A percentile compares a stretch with the other conserved stretches of the same genome.
These are phyloP conservation scores for Hortiboletus campestris DNA, from an alignment of 768 basidiomycete species.

Conservation along the genomic window DNA sequence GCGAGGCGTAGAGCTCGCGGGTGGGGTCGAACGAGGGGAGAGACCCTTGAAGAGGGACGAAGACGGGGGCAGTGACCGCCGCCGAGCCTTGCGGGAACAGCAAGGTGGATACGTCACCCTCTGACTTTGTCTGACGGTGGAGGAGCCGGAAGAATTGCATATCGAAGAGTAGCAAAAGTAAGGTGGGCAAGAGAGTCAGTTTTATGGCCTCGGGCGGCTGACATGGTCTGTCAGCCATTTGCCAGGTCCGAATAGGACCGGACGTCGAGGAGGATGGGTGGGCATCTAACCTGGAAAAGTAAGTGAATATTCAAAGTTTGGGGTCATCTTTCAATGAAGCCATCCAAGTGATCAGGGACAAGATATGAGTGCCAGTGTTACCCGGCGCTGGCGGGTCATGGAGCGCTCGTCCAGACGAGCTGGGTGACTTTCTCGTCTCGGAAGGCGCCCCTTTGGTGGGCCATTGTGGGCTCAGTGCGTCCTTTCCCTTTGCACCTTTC, in stretches of 20 bases:
- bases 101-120: conserved; percentile 35
- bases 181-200: background rate
- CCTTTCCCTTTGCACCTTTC: background rate
- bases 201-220: conserved; percentile 24
- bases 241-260: background rate
- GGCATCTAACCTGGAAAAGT: background rate
- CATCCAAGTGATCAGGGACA: no score
- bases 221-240: conserved; percentile 16
- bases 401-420: conserved; percentile 50
- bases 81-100: background rate
- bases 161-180: background rate
- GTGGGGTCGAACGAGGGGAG: conserved; percentile 26
- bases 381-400: no score
- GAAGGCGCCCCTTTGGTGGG: conserved; percentile 50
- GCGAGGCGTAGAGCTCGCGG: conserved; percentile 19
- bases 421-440: conserved; percentile 48
- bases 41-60: conserved; percentile 20
- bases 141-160: conserved; percentile 51
- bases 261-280: background rate
- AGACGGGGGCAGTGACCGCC: conserved; percentile 18
- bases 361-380: no score
- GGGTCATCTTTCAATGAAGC: no score
- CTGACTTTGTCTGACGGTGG: conserved; percentile 49
- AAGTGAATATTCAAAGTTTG: no score
- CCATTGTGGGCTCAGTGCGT: conserved; percentile 49